Percentiles rank a stretch among this genome's conserved stretches.
Conservation (phyloP, 31 red algal genomes). For the Bonnemaisonia californica region DNA sequence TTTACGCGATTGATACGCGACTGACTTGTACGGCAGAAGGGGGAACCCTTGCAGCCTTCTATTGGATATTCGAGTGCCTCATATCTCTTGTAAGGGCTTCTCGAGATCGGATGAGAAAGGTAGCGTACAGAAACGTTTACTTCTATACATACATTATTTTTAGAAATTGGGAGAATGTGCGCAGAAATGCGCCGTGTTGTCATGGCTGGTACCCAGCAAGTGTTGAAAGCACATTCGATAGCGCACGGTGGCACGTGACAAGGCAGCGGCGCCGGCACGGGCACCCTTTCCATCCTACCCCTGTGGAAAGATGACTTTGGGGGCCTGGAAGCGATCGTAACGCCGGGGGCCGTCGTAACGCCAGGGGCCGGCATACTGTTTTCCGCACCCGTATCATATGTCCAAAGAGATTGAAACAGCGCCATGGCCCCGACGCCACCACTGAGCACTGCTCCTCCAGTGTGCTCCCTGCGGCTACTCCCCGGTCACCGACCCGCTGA, state of each 20-base stretch:
- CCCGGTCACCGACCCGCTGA: neutral
- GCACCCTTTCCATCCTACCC: neutral
- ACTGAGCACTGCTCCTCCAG: too few relatives aligned
- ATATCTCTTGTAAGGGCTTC: neutral
- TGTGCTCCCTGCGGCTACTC: neutral
- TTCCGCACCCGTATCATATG: neutral
- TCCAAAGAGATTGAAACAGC: neutral
- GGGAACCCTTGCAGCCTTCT: neutral
- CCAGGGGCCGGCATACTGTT: neutral
- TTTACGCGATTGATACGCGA: too few relatives aligned
- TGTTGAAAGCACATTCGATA: neutral
- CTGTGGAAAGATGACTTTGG: neutral
- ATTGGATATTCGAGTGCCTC: neutral
- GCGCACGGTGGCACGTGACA: neutral
- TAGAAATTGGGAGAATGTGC: too few relatives aligned
- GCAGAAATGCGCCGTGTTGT: too few relatives aligned
- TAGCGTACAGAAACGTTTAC: neutral
- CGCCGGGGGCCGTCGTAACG: too few relatives aligned
- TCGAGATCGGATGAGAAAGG: neutral
- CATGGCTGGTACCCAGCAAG: too few relatives aligned
- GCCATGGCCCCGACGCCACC: too few relatives aligned
- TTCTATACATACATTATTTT: conserved; percentile 6
- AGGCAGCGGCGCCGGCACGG: too few relatives aligned
- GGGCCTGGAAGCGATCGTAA: too few relatives aligned
- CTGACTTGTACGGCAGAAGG: too few relatives aligned